These are phyloP conservation scores for Neoarthrinium moseri DNA, from an alignment of 2,329 filamentous ascomycete genomes.

Conservation along the genomic window DNA sequence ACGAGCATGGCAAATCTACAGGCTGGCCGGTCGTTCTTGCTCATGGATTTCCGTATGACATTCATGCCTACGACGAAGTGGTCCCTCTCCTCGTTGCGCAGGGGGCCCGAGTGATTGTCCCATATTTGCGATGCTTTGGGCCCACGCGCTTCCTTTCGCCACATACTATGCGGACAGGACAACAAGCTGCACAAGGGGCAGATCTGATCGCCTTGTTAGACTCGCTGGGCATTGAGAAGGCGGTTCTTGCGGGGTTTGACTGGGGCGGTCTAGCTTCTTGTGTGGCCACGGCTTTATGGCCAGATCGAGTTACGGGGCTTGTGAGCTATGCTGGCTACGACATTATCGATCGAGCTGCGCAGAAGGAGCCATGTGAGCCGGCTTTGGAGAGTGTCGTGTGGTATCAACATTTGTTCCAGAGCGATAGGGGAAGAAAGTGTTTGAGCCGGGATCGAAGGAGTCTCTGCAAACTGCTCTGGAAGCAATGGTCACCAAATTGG, in stretches of 20 bases:
- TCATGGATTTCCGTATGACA: conserved; percentile 26
- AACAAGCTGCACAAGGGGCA: conserved; percentile 24
- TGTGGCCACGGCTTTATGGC: conserved; percentile 24
- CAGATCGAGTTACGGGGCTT: conserved; percentile 22
- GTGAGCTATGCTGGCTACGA: conserved; percentile 18
- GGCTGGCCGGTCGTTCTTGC: conserved; percentile 19
- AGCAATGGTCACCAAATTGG: conserved; percentile 21
- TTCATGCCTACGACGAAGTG: conserved; percentile 21
- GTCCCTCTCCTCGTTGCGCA: conserved; percentile 16
- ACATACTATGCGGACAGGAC: conserved; percentile 19
- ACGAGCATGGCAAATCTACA: conserved; percentile 14
- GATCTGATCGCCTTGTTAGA: conserved; percentile 25
- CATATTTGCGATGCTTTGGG: conserved; percentile 25
- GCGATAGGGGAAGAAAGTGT: conserved; percentile 17
- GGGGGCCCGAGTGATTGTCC: conserved; percentile 24
- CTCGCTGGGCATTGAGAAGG: conserved; percentile 19
- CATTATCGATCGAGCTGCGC: conserved; percentile 3
- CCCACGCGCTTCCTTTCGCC: conserved; percentile 21
- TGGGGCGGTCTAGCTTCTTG: conserved; percentile 26
- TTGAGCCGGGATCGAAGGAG: conserved; percentile 16
- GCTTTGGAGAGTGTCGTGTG: conserved; percentile 19
- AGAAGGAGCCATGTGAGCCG: conserved; percentile 14
- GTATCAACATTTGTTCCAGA: conserved; percentile 25
- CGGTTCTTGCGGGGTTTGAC: conserved; percentile 26
- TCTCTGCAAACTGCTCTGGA: conserved; percentile 20